Percentiles rank a stretch among this genome's conserved stretches.
phyloP scores from a whole-genome alignment of 164 flowering plant species.

The Liquidambar formosana region DNA sequence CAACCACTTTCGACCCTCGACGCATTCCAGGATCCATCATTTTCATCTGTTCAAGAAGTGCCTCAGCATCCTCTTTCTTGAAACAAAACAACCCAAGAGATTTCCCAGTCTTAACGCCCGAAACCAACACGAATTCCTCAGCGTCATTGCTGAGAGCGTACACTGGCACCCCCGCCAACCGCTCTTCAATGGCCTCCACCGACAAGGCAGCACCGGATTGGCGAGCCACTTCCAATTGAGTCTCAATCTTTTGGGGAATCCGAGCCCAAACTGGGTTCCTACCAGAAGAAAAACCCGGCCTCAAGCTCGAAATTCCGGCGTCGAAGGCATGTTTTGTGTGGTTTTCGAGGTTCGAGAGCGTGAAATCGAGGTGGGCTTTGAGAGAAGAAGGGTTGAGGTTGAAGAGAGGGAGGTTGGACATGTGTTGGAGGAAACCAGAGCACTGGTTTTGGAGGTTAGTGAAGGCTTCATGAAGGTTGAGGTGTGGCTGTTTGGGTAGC shows the following conservation, averaged over 20 bases:
- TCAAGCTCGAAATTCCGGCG: slow-evolving; percentile 13
- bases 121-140: slow-evolving; percentile 78
- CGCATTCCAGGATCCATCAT: slow-evolving; percentile 63
- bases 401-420: slow-evolving; percentile 23
- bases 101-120: slow-evolving; percentile 52
- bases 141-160: slow-evolving; percentile 71
- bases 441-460: slow-evolving; percentile 33
- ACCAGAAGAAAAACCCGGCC: neutral
- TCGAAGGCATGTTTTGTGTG: slow-evolving; percentile 30
- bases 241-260: slow-evolving; percentile 4
- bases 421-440: slow-evolving; percentile 35
- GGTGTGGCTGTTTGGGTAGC: slow-evolving; percentile 21
- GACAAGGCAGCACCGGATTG: slow-evolving; percentile 30
- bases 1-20: slow-evolving; percentile 67
- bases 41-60: slow-evolving; percentile 70
- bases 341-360: slow-evolving; percentile 27
- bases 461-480: slow-evolving; percentile 35
- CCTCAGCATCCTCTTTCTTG: slow-evolving; percentile 69
- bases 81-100: slow-evolving; percentile 78
- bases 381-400: slow-evolving; percentile 27
- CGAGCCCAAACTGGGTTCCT: slow-evolving; percentile 44
- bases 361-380: slow-evolving; percentile 30
- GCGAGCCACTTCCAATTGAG: slow-evolving; percentile 8
- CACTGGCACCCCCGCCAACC: slow-evolving; percentile 78
- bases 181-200: slow-evolving; percentile 58